Evolutionary conservation across 257 asterid species (phyloP).

Genomic region (Nicotiana sylvestris): DNA sequence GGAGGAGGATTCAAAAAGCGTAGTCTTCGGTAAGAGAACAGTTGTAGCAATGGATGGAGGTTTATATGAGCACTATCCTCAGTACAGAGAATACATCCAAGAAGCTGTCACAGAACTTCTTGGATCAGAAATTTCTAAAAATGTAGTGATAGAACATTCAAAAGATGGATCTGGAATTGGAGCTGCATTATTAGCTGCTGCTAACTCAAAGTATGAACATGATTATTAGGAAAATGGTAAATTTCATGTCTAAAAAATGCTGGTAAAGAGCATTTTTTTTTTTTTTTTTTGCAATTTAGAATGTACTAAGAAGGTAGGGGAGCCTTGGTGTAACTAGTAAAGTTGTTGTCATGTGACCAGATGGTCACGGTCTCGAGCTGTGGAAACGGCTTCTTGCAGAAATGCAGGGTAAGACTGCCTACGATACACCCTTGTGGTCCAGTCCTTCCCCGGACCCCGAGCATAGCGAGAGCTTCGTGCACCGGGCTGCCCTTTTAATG

Average conservation of each 20-base stretch:
- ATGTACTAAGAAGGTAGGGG: not conserved
- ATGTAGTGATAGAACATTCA: slow-evolving; percentile 58
- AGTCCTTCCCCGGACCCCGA: no score
- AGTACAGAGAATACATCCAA: slow-evolving; percentile 53
- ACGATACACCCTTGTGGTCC: no score
- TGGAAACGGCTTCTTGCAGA: no score
- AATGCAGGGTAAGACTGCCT: no score
- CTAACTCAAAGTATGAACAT: slow-evolving; percentile 58
- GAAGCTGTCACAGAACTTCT: slow-evolving; percentile 62
- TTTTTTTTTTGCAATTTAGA: not conserved
- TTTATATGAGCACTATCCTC: slow-evolving; percentile 69
- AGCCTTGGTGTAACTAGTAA: no score
- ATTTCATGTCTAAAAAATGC: not conserved
- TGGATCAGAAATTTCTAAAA: slow-evolving; percentile 45
- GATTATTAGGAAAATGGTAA: slow-evolving; percentile 14
- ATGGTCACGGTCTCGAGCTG: no score
- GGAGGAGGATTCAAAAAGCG: slow-evolving; percentile 57
- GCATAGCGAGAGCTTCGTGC: no score
- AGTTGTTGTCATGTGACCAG: no score
- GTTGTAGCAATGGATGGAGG: slow-evolving; percentile 94
- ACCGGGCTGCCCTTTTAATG: no score
- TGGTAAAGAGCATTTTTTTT: slow-evolving; percentile 2
- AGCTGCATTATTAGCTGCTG: slow-evolving; percentile 83
- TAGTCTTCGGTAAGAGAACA: slow-evolving; percentile 56
- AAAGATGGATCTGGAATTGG: slow-evolving; percentile 86